Base-by-base conservation (phyloP, 805 yeast genomes). In the Wickerhamomyces bovis region DNA sequence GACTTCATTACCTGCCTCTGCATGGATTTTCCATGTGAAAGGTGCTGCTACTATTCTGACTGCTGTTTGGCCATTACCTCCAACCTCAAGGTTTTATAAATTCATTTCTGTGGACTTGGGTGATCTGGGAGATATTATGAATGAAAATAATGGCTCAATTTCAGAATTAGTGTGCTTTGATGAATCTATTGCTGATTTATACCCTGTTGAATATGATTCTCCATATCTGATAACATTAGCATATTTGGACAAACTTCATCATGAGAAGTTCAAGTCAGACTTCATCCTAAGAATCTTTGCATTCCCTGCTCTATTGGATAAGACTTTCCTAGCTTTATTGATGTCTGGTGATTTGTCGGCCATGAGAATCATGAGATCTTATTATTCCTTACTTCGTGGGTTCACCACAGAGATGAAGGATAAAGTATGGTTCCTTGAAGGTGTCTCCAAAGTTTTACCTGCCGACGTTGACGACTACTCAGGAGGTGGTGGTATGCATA, bases 21-120 rank as follows among this genome's bases (percentile, higher is more conserved):
- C 97, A 0, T 92, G 98, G 98, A 82, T 92, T 47, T 94, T 88
- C 71, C 97, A 92, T 60, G 97, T 92, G 12, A 86, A 94, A 56
- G 98, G 97, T 28, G 96, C 97, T 0, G 97, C 97, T 6, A 90
- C 97, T 0, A 92, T 92, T 45, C 71, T 92, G 43, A 86, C 96
- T 2, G 96, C 97, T 1, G 96, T 90, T n/a, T 89, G 97, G 89
- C 97, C 96, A 4, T 69, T 89, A 43, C 82, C 83, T 41, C 82
- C 80, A 41, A 72, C 75, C 13, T 83, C 89, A 3, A 65, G 85
- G 45, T 83, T 83, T 61, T 77, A 79, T 58, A 75, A 80, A 52
- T 73, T 84, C 53, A 83, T 87, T 38, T 83, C 92, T n/a, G 90
- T 88, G 12, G 97, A 89, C 60, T 69, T 92, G 47, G 85, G 95